Base-by-base conservation (phyloP, 2,329 filamentous ascomycete species). In the Trichoderma sp. region DNA sequence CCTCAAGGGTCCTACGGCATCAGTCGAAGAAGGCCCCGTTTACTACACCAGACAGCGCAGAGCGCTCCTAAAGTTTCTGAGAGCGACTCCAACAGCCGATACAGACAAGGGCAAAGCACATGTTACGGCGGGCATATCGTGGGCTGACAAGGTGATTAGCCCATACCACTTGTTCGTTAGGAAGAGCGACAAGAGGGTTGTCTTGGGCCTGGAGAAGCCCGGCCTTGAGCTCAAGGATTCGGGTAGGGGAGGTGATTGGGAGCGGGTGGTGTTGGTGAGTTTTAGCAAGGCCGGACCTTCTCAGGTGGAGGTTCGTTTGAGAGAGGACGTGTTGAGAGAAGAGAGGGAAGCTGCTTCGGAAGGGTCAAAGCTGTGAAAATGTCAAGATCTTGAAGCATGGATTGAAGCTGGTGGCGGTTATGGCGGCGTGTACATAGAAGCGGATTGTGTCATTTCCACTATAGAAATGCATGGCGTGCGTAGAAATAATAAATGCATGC, bases 61-160 rank as follows among this genome's bases (percentile, higher is more conserved):
- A 19, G 76, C 76, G 35, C 81, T 93, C 9, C 70, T 87, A 0
- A 73, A 78, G 0, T 90, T 90, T 69, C 76, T 92, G 5, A 74
- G 78, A 5, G 75, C 74, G 10, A 74, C 78, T 13, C 82, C 79
- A 29, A 84, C 81, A 35, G 79, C 80, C 2, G 78, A 78, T 7
- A 79, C 81, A 60, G 78, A 76, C 3, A 78, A 74, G 54, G 79
- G 79, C 2, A 76, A 76, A 42, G 71, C 72, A 45, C 80, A 86
- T 48, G 74, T 74, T 1, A 83, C 83, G 17, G 76, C 81, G 5
- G 50, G 68, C 34, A 85, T 86, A n/a, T 75, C 84, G 0, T 90
- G 86, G 87, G 80, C 78, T 0, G 83, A 89, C 5, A 88, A 89
- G 75, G 84, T 85, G n/a, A 90, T 90, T 67, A 84, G 84, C 70